phyloP scores from a whole-genome alignment of 176 grass and related monocot genomes.

The Aegilops longissima region DNA sequence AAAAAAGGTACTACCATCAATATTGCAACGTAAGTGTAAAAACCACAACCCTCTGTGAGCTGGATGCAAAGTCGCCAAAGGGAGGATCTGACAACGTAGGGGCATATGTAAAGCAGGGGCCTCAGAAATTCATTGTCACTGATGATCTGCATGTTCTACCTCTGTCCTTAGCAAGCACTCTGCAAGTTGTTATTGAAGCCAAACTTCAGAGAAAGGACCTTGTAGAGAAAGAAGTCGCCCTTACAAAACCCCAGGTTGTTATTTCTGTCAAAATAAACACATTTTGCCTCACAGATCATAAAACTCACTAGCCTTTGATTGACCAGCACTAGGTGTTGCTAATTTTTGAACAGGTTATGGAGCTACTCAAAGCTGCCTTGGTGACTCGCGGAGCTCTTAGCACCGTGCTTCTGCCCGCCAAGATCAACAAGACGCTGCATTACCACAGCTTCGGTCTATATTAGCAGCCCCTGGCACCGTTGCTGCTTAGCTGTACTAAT shows the following conservation, averaged over 20 bases:
- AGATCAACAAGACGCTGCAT: not conserved
- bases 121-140: not conserved
- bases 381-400: not conserved
- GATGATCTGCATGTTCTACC: not conserved
- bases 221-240: not conserved
- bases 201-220: not conserved
- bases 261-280: no score
- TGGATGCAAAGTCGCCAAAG: not conserved
- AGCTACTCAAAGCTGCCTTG: not conserved
- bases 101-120: not conserved
- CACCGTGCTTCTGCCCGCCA: conserved; percentile 10
- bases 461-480: not conserved
- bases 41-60: not conserved
- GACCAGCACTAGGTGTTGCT: not conserved
- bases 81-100: not conserved
- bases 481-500: no score
- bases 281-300: no score
- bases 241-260: not conserved
- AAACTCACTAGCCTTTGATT: no score
- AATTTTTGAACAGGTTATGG: not conserved
- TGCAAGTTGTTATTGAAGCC: not conserved
- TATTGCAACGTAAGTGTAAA: no score
- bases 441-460: not conserved
- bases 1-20: no score
- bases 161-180: not conserved